Evolutionary conservation across 2,329 filamentous ascomycete genomes (phyloP).

Genomic region (Coniochaeta prunicola): DNA sequence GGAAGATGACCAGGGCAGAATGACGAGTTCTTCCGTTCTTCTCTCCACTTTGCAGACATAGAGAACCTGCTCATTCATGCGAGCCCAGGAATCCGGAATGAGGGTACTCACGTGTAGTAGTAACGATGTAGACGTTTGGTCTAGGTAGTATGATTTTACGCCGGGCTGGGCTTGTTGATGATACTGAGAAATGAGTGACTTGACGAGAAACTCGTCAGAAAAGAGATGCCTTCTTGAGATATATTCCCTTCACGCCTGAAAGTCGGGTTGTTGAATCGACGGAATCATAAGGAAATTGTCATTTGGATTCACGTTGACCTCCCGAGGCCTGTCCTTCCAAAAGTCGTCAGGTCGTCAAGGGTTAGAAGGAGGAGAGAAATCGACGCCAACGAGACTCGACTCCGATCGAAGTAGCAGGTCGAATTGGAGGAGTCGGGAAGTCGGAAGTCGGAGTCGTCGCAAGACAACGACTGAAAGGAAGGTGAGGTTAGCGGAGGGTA

Average conservation of each 20-base stretch:
- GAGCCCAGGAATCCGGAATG: not conserved
- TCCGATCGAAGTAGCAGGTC: not conserved
- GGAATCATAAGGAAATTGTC: constrained; percentile 19
- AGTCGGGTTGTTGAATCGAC: constrained; percentile 13
- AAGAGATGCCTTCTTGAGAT: constrained; percentile 8
- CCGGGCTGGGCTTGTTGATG: constrained; percentile 14
- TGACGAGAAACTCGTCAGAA: constrained; percentile 37
- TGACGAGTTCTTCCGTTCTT: constrained; percentile 3
- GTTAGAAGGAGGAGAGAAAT: constrained; percentile 8
- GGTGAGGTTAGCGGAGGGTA: constrained; percentile 3
- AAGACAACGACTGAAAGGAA: not conserved
- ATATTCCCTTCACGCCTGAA: constrained; percentile 17
- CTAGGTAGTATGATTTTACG: not conserved
- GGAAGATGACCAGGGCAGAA: constrained; percentile 1
- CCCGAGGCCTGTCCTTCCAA: constrained; percentile 14
- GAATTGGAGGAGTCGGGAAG: not conserved
- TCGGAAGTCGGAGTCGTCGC: not conserved
- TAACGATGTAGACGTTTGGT: not conserved
- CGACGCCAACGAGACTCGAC: not conserved
- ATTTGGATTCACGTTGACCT: constrained; percentile 18
- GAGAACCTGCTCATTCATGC: not conserved
- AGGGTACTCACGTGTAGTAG: constrained; percentile 1
- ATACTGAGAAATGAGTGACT: constrained; percentile 30
- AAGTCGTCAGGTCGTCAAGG: constrained; percentile 5
- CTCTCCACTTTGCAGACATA: not conserved